Evolutionary conservation across 805 yeast species (phyloP).

Genomic region (baker's yeast (Saccharomyces cerevisiae)): DNA sequence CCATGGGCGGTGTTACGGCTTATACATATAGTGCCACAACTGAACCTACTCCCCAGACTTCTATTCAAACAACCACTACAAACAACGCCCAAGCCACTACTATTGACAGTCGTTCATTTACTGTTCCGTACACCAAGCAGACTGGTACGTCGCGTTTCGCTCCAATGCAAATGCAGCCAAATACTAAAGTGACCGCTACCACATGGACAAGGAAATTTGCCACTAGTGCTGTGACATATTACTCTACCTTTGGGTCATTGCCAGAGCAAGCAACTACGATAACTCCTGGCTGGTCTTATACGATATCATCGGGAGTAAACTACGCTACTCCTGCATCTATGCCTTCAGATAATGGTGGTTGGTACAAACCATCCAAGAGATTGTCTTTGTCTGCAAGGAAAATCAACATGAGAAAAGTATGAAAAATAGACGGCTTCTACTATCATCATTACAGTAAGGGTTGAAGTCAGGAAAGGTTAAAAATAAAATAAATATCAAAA

Average conservation of each 20-base stretch:
- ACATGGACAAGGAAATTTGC: slow-evolving; percentile 61
- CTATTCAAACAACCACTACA: slow-evolving; percentile 27
- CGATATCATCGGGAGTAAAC: slow-evolving; percentile 54
- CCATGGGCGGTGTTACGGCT: slow-evolving; percentile 61
- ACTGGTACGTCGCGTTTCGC: slow-evolving; percentile 76
- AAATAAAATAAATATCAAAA: neutral
- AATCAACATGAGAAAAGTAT: slow-evolving; percentile 12
- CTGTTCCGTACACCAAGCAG: slow-evolving; percentile 67
- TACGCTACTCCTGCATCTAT: slow-evolving; percentile 63
- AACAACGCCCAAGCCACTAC: slow-evolving; percentile 30
- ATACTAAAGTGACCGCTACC: slow-evolving; percentile 53
- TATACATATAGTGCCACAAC: slow-evolving; percentile 41
- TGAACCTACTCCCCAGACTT: slow-evolving; percentile 38
- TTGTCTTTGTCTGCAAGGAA: slow-evolving; percentile 31
- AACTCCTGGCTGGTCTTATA: slow-evolving; percentile 81
- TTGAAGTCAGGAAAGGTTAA: neutral
- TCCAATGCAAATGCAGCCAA: slow-evolving; percentile 91
- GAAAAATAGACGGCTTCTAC: neutral
- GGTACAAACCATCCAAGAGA: slow-evolving; percentile 56
- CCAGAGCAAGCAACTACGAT: slow-evolving; percentile 48
- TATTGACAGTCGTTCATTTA: slow-evolving; percentile 44
- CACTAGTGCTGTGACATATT: slow-evolving; percentile 60
- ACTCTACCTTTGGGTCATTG: slow-evolving; percentile 34
- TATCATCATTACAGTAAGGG: neutral
- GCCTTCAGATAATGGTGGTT: slow-evolving; percentile 51